Base-by-base conservation (phyloP, 129 eudicot genomes). In the Saussurea involucrata region DNA sequence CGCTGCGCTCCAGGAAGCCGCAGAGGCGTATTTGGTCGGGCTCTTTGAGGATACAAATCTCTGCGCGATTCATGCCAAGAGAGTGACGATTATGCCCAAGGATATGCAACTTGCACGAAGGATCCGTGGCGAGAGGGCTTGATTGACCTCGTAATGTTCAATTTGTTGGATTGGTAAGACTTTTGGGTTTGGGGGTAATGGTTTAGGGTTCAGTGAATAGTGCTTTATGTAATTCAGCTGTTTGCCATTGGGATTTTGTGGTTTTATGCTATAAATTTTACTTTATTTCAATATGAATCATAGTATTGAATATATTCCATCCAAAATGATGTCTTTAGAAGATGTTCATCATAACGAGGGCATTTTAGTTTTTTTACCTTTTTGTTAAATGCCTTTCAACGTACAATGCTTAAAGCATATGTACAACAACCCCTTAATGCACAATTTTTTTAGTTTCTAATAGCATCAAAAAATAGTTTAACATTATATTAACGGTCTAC, bases 91-190 rank as follows among this genome's bases (percentile, higher is more conserved):
- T 61, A 74, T 82, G 86, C 86, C 86, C 65, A 82, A 82, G 76
- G 86, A 82, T 57, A 82, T 82, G 21, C 82, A 82, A 69, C 81
- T 82, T 24, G 86, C 86, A 2, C 73, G 86, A 70, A 83, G 86
- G 66, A 83, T 83, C 10, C 69, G 85, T 40, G 85, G 85, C 6
- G 85, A 82, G 81, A 72, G 85, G 40, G 85, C 85, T 76, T 82
- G 71, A 53, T 53, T 6, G 74, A 63, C 10, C 24, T 12, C n/a
- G 0, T 24, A 63, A 0, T 1, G 5, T 12, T 65, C 0, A 21
- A 65, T 65, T 12, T 15, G 20, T 28, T 28, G 69, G 22, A 11
- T 28, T 58, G 27, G 4, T 58, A 58, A 17, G 61, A 5, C n/a
- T 53, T 0, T n/a, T 8, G 58, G 7, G 5, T n/a, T 53, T 1